Conservation (phyloP, 1,284 basidiomycete species). For the Veloboletus limbatus region DNA sequence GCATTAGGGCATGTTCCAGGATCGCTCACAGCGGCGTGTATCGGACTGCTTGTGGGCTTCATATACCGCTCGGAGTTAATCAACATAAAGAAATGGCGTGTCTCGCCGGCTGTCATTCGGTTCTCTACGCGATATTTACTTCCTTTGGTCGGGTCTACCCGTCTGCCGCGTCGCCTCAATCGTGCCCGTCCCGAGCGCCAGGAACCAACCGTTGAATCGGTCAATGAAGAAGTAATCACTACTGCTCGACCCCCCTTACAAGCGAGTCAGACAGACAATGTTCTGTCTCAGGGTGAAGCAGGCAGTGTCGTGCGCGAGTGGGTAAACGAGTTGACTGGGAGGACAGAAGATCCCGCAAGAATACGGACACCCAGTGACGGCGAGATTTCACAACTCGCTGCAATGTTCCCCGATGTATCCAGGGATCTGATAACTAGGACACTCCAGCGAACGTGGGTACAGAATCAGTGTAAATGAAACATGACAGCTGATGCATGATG, state of each 20-base stretch:
- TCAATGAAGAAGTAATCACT: constrained; percentile 55
- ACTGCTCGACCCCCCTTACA: constrained; percentile 45
- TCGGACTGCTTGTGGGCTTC: constrained; percentile 70
- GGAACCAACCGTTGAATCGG: constrained; percentile 17
- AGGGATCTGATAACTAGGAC: constrained; percentile 75
- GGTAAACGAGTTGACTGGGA: constrained; percentile 76
- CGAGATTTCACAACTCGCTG: constrained; percentile 71
- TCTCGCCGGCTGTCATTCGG: constrained; percentile 55
- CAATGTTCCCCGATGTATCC: constrained; percentile 80
- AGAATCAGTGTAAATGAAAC: background rate
- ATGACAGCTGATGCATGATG: constrained; percentile 6
- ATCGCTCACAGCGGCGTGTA: constrained; percentile 54
- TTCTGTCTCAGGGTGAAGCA: constrained; percentile 20
- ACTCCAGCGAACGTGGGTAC: constrained; percentile 74
- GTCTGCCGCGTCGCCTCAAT: constrained; percentile 51
- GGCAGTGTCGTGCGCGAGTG: constrained; percentile 69
- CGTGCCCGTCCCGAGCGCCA: constrained; percentile 56
- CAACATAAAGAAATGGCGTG: constrained; percentile 70
- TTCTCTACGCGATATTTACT: constrained; percentile 53
- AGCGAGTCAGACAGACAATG: constrained; percentile 11
- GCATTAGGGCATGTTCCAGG: constrained; percentile 64
- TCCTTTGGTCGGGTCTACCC: constrained; percentile 62
- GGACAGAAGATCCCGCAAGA: constrained; percentile 49
- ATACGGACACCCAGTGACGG: constrained; percentile 69
- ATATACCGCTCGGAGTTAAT: constrained; percentile 79